Percentiles rank a stretch among this genome's conserved stretches.
phyloP scores from a whole-genome alignment of 1,139 yeast genomes.

The Magnusiomyces sp. region DNA sequence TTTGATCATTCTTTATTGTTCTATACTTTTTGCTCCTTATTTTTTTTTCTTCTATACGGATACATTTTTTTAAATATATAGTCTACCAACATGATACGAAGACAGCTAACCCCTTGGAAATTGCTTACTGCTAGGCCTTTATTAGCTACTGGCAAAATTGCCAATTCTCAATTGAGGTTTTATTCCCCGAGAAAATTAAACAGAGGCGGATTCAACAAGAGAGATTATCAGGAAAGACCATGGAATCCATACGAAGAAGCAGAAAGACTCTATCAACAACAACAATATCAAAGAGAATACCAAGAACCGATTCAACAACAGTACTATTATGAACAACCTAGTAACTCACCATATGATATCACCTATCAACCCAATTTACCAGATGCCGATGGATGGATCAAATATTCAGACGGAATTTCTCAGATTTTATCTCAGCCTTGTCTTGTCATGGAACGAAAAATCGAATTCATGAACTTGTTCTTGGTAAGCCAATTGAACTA shows the following conservation, averaged over 20 bases:
- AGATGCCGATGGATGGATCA: conserved; percentile 29
- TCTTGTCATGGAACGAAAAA: conserved; percentile 73
- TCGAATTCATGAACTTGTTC: conserved; percentile 79
- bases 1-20: background rate
- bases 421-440: conserved; percentile 66
- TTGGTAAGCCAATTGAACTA: conserved; percentile 26
- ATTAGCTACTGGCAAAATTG: background rate
- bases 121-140: too few relatives aligned
- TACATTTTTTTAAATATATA: background rate
- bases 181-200: background rate
- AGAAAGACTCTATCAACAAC: too few relatives aligned
- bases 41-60: background rate
- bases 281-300: too few relatives aligned
- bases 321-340: background rate
- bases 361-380: background rate
- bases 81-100: too few relatives aligned
- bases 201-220: background rate
- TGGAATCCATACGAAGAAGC: background rate
- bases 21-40: background rate
- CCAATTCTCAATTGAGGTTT: background rate
- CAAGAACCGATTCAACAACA: background rate
- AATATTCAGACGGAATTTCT: conserved; percentile 48
- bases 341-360: background rate
- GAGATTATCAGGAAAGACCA: background rate
- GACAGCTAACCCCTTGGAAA: too few relatives aligned